Evolutionary conservation across 2,329 filamentous ascomycete species (phyloP), one percentile per base, ranked within the genome.

Genomic region (Sordariomycetes sp.): DNA sequence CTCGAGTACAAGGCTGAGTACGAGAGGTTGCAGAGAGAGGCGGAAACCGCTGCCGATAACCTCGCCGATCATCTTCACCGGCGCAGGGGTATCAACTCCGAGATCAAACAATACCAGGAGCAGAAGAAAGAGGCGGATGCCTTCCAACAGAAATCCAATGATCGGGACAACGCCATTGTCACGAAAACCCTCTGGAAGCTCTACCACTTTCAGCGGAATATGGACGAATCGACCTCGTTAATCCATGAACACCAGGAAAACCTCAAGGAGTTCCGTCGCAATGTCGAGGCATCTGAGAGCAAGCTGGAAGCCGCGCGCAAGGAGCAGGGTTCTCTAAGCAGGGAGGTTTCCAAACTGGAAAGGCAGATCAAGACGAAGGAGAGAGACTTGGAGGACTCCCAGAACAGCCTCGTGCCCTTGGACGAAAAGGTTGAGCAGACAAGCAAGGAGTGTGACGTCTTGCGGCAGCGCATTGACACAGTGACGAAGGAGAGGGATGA

Each of bases 81-180:
- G 61, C 89, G 94, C 37, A 86, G 94, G 64, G 91, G 89, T 54
- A 97, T 99, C 74, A 97, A 97, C 71, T 93, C 91, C 2, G 94
- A 99, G 72, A 95, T 99, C 70, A 96, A 94, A 70, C 91, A 96
- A 66, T 99, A 97, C 67, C 89, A 96, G 67, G 91, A 97, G 70
- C 93, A 97, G 72, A 97, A 97, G 75, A 86, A 86, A 64, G 94
- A 97, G 68, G 93, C 93, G 5, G 94, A 99, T 64, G 93, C 87
- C 65, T 99, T 93, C 68, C 89, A 95, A 68, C 86, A 83, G 62
- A 97, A 97, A 72, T 88, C 88, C 1, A 88, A 94, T 58, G 90
- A 97, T 70, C 86, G 90, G 55, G 93, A 99, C 69, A 83, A 90
- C 58, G 94, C 93, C 8, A 88, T 97, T 59, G 89, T 97, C 58